Percentiles rank a stretch among this genome's conserved stretches.
Evolutionary conservation across 345 rosid genomes (phyloP).

Genomic region (Toxicodendron radicans): DNA sequence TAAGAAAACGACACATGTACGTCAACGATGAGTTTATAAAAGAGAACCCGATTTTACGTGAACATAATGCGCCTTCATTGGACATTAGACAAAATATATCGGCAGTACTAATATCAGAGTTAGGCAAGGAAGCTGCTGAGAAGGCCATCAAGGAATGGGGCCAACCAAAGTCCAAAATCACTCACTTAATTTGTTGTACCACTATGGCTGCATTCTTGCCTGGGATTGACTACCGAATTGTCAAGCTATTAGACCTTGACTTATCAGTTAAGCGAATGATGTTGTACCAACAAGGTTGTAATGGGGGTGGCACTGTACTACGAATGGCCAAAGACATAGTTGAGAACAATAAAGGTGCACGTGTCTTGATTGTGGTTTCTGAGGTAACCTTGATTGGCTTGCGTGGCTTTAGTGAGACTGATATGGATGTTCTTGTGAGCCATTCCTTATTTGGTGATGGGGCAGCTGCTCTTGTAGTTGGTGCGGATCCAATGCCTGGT

Average conservation of each 20-base stretch:
- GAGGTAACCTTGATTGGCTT: slow-evolving; percentile 34
- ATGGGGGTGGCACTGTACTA: slow-evolving; percentile 37
- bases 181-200: slow-evolving; percentile 54
- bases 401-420: slow-evolving; percentile 41
- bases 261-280: slow-evolving; percentile 43
- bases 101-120: slow-evolving; percentile 33
- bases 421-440: slow-evolving; percentile 37
- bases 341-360: slow-evolving; percentile 46
- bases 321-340: slow-evolving; percentile 54
- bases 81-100: slow-evolving; percentile 45
- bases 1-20: slow-evolving; percentile 42
- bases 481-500: slow-evolving; percentile 26
- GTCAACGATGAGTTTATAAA: slow-evolving; percentile 38
- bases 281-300: slow-evolving; percentile 52
- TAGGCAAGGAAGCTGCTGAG: slow-evolving; percentile 44
- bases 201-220: slow-evolving; percentile 53
- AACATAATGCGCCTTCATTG: slow-evolving; percentile 36
- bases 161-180: slow-evolving; percentile 51
- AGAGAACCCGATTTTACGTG: slow-evolving; percentile 32
- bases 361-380: slow-evolving; percentile 42
- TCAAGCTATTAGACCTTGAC: slow-evolving; percentile 48
- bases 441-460: slow-evolving; percentile 51
- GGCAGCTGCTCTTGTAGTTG: slow-evolving; percentile 42
- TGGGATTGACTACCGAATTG: slow-evolving; percentile 52
- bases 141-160: slow-evolving; percentile 50